These are phyloP conservation scores for Podila epicladia DNA, from an alignment of 192 early-diverging fungal genomes.

Conservation along the genomic window DNA sequence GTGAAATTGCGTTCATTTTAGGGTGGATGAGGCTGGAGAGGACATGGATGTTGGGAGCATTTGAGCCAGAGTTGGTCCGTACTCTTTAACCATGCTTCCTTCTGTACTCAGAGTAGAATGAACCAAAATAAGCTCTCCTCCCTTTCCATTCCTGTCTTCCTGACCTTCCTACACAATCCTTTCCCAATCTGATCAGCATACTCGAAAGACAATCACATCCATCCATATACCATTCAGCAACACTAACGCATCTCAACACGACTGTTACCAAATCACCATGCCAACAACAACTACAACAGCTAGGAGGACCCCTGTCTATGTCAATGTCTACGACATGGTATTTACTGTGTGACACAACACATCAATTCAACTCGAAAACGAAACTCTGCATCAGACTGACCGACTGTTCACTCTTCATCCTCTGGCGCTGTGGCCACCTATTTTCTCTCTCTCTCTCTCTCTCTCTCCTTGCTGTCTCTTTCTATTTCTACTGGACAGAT, in stretches of 20 bases:
- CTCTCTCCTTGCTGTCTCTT: not conserved
- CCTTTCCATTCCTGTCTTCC: not conserved
- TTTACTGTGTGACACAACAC: not conserved
- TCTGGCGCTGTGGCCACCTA: no score
- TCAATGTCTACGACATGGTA: constrained; percentile 60
- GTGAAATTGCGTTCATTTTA: not conserved
- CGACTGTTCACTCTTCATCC: not conserved
- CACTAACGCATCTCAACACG: not conserved
- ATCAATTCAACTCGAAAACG: not conserved
- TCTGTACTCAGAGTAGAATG: not conserved
- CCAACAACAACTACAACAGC: constrained; percentile 21
- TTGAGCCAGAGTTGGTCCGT: not conserved
- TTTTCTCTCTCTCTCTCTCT: not conserved
- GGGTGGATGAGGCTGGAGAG: no score
- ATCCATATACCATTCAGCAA: not conserved
- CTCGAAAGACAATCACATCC: not conserved
- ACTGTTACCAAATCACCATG: constrained; percentile 2
- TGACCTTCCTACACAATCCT: not conserved
- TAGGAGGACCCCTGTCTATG: constrained; percentile 47
- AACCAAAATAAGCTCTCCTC: no score
- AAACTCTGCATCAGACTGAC: no score
- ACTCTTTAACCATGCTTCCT: not conserved
- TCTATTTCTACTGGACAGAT: constrained; percentile 19
- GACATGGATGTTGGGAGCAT: no score
- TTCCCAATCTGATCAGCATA: not conserved